These are phyloP conservation scores for Penicillium frequentans DNA, from an alignment of 2,329 filamentous ascomycete genomes.

Conservation along the genomic window DNA sequence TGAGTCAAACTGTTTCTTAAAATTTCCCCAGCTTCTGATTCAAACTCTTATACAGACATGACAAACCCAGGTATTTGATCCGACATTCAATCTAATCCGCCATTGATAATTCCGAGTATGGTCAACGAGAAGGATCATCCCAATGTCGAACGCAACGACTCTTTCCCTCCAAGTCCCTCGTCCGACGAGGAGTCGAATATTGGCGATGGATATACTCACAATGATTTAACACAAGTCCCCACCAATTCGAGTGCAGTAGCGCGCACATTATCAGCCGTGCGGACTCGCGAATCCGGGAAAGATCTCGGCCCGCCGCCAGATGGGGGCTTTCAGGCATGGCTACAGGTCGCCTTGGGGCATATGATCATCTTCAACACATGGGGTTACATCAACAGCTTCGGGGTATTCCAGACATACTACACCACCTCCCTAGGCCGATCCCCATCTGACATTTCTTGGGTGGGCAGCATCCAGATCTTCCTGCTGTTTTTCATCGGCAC, in stretches of 20 bases:
- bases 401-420: conserved; percentile 58
- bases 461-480: conserved; percentile 54
- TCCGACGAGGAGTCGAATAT: conserved; percentile 23
- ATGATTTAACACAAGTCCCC: conserved; percentile 20
- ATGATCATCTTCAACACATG: conserved; percentile 60
- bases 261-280: conserved; percentile 37
- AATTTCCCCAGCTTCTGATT: not conserved
- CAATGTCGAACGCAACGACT: conserved; percentile 5
- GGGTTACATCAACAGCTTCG: conserved; percentile 56
- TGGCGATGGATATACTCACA: conserved; percentile 6
- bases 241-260: conserved; percentile 29
- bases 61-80: not conserved
- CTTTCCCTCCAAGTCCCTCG: not conserved
- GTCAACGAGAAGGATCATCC: not conserved
- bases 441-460: conserved; percentile 54
- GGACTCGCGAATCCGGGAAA: conserved; percentile 38
- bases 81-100: not conserved
- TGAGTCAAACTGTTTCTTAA: conserved; percentile 5
- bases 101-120: not conserved
- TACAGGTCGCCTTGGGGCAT: conserved; percentile 54
- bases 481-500: conserved; percentile 53
- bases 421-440: conserved; percentile 40
- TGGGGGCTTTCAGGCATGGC: conserved; percentile 57
- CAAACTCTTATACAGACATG: not conserved
- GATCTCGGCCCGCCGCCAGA: conserved; percentile 46